These are phyloP conservation scores for Spizellomyces punctatus DNA, from an alignment of 192 early-diverging fungal species.

Conservation along the genomic window DNA sequence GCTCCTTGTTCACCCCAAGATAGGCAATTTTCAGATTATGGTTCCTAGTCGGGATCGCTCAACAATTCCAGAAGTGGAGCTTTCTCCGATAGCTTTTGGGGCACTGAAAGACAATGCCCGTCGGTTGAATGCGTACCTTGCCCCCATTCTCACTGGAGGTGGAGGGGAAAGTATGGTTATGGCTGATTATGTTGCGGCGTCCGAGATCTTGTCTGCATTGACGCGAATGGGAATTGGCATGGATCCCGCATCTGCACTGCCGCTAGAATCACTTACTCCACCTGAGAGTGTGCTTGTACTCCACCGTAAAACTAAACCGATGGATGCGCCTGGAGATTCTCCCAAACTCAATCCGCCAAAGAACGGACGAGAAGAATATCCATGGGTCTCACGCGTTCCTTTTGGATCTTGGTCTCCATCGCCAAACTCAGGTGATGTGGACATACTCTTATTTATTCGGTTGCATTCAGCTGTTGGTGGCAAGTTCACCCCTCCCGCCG, in stretches of 20 bases:
- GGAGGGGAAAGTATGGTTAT: conserved; percentile 6
- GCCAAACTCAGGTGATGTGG: not conserved
- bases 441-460: conserved; percentile 5
- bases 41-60: conserved; percentile 13
- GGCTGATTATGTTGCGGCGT: conserved; percentile 13
- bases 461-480: not conserved
- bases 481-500: conserved; percentile 13
- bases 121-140: not conserved
- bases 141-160: not conserved
- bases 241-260: not conserved
- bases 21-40: conserved; percentile 19
- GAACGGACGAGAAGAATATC: not conserved
- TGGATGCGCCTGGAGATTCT: not conserved
- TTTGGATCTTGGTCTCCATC: not conserved
- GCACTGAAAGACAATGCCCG: conserved; percentile 1
- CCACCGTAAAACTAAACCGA: not conserved
- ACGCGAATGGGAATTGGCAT: conserved; percentile 9
- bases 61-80: conserved; percentile 3
- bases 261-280: not conserved
- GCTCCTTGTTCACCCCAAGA: conserved; percentile 1
- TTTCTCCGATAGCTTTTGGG: conserved; percentile 5
- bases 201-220: conserved; percentile 9
- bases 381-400: conserved; percentile 6
- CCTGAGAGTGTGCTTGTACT: conserved; percentile 9
- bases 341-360: not conserved